These are phyloP conservation scores for Panicum miliaceum DNA, from an alignment of 176 grass and related monocot species.

Conservation along the genomic window DNA sequence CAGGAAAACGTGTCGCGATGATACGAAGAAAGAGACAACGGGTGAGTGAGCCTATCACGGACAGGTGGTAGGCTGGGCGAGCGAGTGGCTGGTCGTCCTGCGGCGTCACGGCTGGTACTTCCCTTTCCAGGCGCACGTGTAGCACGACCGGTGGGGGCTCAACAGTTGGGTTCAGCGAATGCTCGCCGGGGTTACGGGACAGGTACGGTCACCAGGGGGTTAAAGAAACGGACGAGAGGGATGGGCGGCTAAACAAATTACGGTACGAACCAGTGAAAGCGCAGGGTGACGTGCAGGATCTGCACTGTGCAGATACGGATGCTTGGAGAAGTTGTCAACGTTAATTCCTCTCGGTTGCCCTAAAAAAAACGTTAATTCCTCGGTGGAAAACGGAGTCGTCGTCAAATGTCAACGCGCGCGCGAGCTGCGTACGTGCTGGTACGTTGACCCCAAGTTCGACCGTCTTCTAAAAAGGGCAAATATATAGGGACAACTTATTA, in stretches of 20 bases:
- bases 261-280: background rate
- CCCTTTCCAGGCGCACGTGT: conserved; percentile 37
- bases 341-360: too few species aligned
- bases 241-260: background rate
- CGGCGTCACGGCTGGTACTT: background rate
- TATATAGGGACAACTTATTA: too few species aligned
- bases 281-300: background rate
- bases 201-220: background rate
- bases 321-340: conserved; percentile 30
- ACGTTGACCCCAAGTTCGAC: background rate
- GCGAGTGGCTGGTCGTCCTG: background rate
- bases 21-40: background rate
- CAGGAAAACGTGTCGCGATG: conserved; percentile 34
- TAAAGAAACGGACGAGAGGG: background rate
- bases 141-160: conserved; percentile 24
- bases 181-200: background rate
- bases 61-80: background rate
- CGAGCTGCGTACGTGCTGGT: background rate
- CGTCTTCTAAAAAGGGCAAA: background rate
- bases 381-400: background rate
- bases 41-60: background rate
- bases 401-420: background rate
- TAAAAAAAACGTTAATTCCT: background rate
- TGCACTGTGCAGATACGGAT: background rate
- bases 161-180: background rate